Evolutionary conservation across 352 stramenopile species (phyloP), one percentile per base, ranked within the genome.

Genomic region (Salisapilia sapeloensis): DNA sequence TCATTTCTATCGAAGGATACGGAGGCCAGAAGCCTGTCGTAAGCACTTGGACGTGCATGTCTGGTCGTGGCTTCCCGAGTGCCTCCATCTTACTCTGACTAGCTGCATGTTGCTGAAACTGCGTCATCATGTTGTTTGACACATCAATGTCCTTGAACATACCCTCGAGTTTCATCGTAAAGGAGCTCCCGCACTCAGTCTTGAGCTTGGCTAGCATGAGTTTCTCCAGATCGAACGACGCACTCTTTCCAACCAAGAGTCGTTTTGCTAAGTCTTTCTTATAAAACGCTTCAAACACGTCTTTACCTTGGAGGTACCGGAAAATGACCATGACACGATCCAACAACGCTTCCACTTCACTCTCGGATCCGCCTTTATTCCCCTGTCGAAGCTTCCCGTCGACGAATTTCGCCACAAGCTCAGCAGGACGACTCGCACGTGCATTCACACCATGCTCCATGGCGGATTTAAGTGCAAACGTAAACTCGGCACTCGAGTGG

Each of bases 71-170:
- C 9, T 50, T 48, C 16, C 77, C 52, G 24, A 85, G 30, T 6
- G 62, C 66, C 12, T 55, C 34, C n/a, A n/a, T n/a, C n/a, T n/a
- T 44, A 26, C 51, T 84, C 69, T 60, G 58, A 61, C 72, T 89
- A 1, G 66, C 53, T 32, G 61, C 48, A 40, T 87, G 69, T 39
- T 93, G 58, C 19, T 81, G 48, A 49, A 95, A 96, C 37, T 92
- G 67, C 2, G 49, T 70, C 90, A 97, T 97, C 23, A 97, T 78
- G 29, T 96, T 95, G 31, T 83, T 58, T 13, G 79, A 96, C 19
- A 97, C 74, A 35, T 97, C 91, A 38, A 99, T 97, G 56, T 99
- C 95, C 54, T 97, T 97, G 54, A 98, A 99, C 94, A 99, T 99
- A 8, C 95, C 95, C 53, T 99, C 95, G 24, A 99, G 89, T 67